Evolutionary conservation across 495 filamentous ascomycete species (phyloP).

Genomic region (Patellaria atrata): DNA sequence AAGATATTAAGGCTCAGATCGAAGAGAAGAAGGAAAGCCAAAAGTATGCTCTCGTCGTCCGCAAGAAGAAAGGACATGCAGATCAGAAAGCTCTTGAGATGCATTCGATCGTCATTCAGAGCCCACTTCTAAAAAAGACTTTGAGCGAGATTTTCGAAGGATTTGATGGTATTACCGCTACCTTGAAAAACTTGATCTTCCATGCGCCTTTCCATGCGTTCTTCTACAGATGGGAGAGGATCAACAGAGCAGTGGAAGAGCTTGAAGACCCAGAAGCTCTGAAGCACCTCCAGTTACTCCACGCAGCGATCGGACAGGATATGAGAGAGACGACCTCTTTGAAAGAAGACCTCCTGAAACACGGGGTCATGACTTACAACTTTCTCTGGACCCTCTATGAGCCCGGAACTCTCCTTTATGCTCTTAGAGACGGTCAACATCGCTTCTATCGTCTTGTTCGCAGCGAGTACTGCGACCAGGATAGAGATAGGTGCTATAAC

Average conservation of each 20-base stretch:
- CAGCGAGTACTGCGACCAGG: conserved; percentile 15
- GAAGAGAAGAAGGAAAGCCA: conserved; percentile 16
- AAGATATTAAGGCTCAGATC: conserved; percentile 11
- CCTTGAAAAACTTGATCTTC: conserved; percentile 44
- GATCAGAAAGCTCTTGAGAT: too few species aligned
- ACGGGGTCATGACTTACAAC: conserved; percentile 43
- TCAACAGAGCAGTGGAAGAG: conserved; percentile 29
- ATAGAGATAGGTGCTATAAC: conserved; percentile 16
- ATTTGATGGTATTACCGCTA: conserved; percentile 51
- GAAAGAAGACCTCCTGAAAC: conserved; percentile 39
- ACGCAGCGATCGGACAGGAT: conserved; percentile 41
- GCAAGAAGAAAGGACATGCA: conserved; percentile 10
- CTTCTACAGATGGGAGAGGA: conserved; percentile 48
- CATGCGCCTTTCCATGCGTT: conserved; percentile 45
- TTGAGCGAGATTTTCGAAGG: conserved; percentile 42
- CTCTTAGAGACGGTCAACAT: conserved; percentile 23
- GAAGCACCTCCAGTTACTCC: conserved; percentile 41
- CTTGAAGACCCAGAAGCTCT: conserved; percentile 31
- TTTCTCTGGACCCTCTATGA: conserved; percentile 42
- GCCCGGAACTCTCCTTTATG: conserved; percentile 30
- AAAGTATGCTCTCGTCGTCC: conserved; percentile 10
- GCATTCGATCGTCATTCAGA: conserved; percentile 50
- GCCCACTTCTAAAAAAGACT: conserved; percentile 43
- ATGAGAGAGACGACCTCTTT: conserved; percentile 39
- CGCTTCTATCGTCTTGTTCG: conserved; percentile 24